Percentiles rank a stretch among this genome's conserved stretches.
phyloP scores from a whole-genome alignment of 2,329 filamentous ascomycete genomes.

The Fusarium gaditjirri region DNA sequence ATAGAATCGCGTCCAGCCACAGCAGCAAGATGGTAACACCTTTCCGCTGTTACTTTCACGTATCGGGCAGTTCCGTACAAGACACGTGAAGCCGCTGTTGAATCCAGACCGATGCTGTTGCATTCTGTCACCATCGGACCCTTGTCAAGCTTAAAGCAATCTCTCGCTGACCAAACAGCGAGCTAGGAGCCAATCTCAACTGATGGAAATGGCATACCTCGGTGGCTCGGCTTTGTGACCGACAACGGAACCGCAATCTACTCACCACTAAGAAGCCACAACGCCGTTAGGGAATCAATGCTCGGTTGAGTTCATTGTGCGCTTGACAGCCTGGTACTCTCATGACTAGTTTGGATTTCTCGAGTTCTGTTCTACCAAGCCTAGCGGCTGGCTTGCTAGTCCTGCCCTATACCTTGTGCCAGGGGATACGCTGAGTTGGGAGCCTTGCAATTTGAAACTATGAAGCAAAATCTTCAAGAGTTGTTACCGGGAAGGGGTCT shows the following conservation, averaged over 20 bases:
- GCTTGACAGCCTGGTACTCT: conserved; percentile 11
- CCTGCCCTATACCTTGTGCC: conserved; percentile 29
- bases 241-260: conserved; percentile 24
- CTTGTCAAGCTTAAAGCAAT: conserved; percentile 25
- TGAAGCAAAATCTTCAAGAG: conserved; percentile 8
- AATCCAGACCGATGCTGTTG: not conserved
- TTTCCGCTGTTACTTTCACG: conserved; percentile 16
- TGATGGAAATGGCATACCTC: not conserved
- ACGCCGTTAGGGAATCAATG: not conserved
- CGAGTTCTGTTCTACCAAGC: not conserved
- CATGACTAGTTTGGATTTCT: not conserved
- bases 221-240: conserved; percentile 16
- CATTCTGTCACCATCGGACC: conserved; percentile 1
- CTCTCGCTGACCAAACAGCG: conserved; percentile 11
- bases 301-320: not conserved
- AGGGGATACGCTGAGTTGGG: conserved; percentile 5
- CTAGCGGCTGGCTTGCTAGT: conserved; percentile 12
- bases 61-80: conserved; percentile 23
- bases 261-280: conserved; percentile 18
- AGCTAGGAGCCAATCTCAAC: conserved; percentile 23
- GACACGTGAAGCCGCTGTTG: conserved; percentile 20
- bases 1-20: conserved; percentile 14
- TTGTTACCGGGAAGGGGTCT: not conserved
- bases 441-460: conserved; percentile 1
- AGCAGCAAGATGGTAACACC: conserved; percentile 16